A percentile compares a stretch with the other conserved stretches of the same genome.
phyloP scores from a whole-genome alignment of 306 rosid species.

The Fragaria iinumae region DNA sequence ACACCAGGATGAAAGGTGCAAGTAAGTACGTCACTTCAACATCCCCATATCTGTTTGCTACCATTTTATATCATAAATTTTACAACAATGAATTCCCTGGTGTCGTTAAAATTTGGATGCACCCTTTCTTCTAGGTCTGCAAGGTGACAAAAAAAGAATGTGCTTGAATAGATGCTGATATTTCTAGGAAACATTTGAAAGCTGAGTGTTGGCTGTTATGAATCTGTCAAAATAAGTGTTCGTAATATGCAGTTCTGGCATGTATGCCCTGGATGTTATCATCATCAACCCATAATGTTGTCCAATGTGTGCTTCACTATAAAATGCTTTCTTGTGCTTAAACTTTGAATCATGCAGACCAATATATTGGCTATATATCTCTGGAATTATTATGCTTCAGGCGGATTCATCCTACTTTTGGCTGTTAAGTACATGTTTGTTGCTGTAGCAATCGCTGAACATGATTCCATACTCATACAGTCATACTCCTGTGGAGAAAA shows the following conservation, averaged over 20 bases:
- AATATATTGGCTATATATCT: not conserved
- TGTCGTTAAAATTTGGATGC: not conserved
- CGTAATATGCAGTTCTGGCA: not conserved
- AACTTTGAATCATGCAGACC: not conserved
- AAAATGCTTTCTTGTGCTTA: not conserved
- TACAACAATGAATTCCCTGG: not conserved
- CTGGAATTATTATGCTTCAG: not conserved
- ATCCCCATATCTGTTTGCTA: not conserved
- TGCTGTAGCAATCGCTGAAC: not conserved
- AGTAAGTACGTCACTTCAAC: too few species aligned
- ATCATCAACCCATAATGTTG: not conserved
- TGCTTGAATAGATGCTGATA: conserved; percentile 8
- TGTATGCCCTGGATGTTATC: conserved; percentile 7
- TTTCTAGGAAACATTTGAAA: conserved; percentile 10
- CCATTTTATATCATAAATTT: not conserved
- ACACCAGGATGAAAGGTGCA: too few species aligned
- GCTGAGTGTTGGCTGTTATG: conserved; percentile 5
- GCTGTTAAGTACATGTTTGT: not conserved
- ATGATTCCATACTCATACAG: not conserved
- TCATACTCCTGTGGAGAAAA: not conserved
- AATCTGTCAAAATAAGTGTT: not conserved
- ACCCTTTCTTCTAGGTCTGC: not conserved
- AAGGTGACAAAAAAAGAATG: not conserved
- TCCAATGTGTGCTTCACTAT: not conserved
- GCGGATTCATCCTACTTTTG: not conserved